Conservation (phyloP, 1,284 basidiomycete species). For the Vanrija humicola region DNA sequence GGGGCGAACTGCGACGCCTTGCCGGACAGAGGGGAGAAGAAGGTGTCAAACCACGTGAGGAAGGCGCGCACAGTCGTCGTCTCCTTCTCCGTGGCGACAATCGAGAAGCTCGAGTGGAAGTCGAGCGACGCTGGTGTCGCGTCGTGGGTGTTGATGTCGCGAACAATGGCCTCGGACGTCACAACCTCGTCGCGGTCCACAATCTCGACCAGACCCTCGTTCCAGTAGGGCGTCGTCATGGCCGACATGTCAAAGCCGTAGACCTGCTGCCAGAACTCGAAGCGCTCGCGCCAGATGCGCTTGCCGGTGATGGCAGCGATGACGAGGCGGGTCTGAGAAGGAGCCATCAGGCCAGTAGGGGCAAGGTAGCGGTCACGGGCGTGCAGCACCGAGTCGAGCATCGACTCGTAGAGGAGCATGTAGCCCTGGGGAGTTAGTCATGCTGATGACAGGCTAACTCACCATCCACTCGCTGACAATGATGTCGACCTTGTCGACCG, state of each 20-base stretch:
- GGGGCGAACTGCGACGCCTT: slow-evolving; percentile 52
- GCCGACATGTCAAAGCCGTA: slow-evolving; percentile 83
- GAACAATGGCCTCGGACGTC: slow-evolving; percentile 58
- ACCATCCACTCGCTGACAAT: slow-evolving; percentile 97
- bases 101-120: slow-evolving; percentile 69
- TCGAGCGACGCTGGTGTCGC: slow-evolving; percentile 68
- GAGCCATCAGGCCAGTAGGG: slow-evolving; percentile 77
- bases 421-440: slow-evolving; percentile 53
- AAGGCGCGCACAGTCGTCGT: slow-evolving; percentile 71
- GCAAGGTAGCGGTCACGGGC: slow-evolving; percentile 51
- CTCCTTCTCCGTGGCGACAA: slow-evolving; percentile 59
- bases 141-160: slow-evolving; percentile 68
- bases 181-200: slow-evolving; percentile 66
- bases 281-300: slow-evolving; percentile 70
- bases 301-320: slow-evolving; percentile 72
- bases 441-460: no score
- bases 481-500: slow-evolving; percentile 78
- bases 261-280: slow-evolving; percentile 86
- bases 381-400: slow-evolving; percentile 87
- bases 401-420: slow-evolving; percentile 87
- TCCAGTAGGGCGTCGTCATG: slow-evolving; percentile 64
- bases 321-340: slow-evolving; percentile 83
- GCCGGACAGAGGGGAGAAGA: slow-evolving; percentile 66
- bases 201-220: slow-evolving; percentile 78
- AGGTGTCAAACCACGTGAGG: slow-evolving; percentile 90